A percentile compares a stretch with the other conserved stretches of the same genome.
phyloP scores from a whole-genome alignment of 345 rosid species.

The Eucalyptus marginata region DNA sequence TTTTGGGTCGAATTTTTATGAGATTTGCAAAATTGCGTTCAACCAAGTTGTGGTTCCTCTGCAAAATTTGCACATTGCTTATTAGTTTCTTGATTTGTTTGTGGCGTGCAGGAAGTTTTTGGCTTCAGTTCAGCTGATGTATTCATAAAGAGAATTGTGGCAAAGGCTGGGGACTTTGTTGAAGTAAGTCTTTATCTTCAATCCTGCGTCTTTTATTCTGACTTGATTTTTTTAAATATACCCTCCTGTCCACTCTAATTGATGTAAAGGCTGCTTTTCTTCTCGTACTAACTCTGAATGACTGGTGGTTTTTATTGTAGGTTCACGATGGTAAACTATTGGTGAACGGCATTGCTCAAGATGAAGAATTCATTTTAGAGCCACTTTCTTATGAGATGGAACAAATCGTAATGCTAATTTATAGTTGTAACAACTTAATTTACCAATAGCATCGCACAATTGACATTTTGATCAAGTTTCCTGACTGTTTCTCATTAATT shows the following conservation, averaged over 20 bases:
- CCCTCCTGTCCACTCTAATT: neutral
- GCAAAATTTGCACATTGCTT: neutral
- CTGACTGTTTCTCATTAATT: neutral
- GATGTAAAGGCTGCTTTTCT: neutral
- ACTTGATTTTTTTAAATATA: neutral
- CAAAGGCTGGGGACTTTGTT: conserved; percentile 75
- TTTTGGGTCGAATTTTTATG: neutral
- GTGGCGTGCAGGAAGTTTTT: conserved; percentile 22
- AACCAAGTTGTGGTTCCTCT: neutral
- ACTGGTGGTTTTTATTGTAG: conserved; percentile 15
- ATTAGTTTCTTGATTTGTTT: neutral
- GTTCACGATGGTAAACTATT: conserved; percentile 62
- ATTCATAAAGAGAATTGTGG: conserved; percentile 83
- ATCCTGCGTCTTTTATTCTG: neutral
- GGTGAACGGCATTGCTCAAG: conserved; percentile 52
- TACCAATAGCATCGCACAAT: neutral
- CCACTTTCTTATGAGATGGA: conserved; percentile 69
- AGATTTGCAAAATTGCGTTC: neutral
- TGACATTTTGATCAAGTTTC: neutral
- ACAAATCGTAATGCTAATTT: conserved; percentile 25
- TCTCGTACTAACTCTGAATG: neutral
- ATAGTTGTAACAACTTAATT: neutral
- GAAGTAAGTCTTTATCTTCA: conserved; percentile 39
- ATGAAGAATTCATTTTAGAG: conserved; percentile 69
- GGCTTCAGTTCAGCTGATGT: conserved; percentile 55